A percentile compares a stretch with the other conserved stretches of the same genome.
Conservation (phyloP, 805 yeast species). For the Torulaspora gathmanii region DNA sequence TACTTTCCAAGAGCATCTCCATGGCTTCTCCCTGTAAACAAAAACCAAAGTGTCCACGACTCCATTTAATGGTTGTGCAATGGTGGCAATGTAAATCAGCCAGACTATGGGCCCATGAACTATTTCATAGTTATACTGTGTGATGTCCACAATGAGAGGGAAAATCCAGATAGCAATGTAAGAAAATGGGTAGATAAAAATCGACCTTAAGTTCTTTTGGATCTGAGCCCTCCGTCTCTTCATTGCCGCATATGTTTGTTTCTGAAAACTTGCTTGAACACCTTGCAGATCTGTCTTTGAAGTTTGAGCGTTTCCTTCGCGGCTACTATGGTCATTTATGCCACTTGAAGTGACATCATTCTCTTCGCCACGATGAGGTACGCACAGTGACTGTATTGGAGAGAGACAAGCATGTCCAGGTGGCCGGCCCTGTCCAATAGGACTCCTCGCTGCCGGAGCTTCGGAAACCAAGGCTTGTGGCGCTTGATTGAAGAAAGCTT, state of each 20-base stretch:
- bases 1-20: slow-evolving; percentile 47
- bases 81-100: slow-evolving; percentile 63
- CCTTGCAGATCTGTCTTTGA: slow-evolving; percentile 6
- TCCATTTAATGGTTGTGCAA: slow-evolving; percentile 77
- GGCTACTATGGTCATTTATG: background rate
- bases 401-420: background rate
- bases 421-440: background rate
- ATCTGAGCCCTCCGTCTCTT: slow-evolving; percentile 60
- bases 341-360: background rate
- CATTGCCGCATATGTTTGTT: slow-evolving; percentile 56
- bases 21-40: slow-evolving; percentile 71
- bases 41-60: slow-evolving; percentile 73
- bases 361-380: background rate
- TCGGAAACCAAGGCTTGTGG: background rate
- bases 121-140: slow-evolving; percentile 48
- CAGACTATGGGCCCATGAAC: slow-evolving; percentile 52
- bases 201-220: slow-evolving; percentile 69
- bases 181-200: slow-evolving; percentile 80
- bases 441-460: too few relatives aligned
- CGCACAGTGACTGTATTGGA: slow-evolving; percentile 2
- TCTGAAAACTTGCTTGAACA: slow-evolving; percentile 43
- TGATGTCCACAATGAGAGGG: slow-evolving; percentile 64
- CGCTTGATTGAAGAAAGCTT: background rate
- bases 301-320: background rate
- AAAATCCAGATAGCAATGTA: slow-evolving; percentile 77